Base-by-base conservation (phyloP, 2,329 filamentous ascomycete genomes). In the Calonectria leucothoes region DNA sequence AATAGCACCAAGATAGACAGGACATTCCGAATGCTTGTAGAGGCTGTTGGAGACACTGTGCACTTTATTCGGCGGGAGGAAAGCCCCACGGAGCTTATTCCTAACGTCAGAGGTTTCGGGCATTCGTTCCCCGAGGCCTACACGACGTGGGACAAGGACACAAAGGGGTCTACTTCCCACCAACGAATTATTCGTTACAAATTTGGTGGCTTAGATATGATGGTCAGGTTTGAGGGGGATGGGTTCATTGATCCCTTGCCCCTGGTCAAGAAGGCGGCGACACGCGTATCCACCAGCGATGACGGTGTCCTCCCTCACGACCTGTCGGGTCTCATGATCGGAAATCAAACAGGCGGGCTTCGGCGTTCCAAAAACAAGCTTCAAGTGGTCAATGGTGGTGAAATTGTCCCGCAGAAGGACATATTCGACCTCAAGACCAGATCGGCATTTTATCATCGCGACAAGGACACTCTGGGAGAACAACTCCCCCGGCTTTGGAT, bases 41-140 rank as follows among this genome's bases (percentile, higher is more conserved):
- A 94, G 73, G 80, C 85, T 0, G 82, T 94, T 1, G 84, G 87
- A 1, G 82, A 87, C 20, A 91, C 90, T 0, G 86, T 93, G 0
- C 93, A 94, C 82, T 88, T 95, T 63, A 81, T 92, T 15, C 89
- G 93, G 1, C 87, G 89, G 27, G 92, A 93, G 77, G 91, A 90
- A 55, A 88, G 89, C 0, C 91, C 92, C 0, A 88, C 81, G 0
- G 90, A 93, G 75, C 79, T 86, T 0, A 91, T 94, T 6, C 76
- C 83, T 0, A 86, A 86, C n/a, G 83, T 94, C 0, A 77, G 77
- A 20, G 93, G 93, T 0, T 94, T 87, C 76, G 92, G 93, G 0
- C 92, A 94, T 76, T 88, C 90, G 0, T 94, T 95, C 75, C 91
- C 91, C 0, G 91, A 94, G 61, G 86, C 86, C 1, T 92, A 94